Conservation (phyloP, 2,329 filamentous ascomycete genomes). For the Cladosporium sp. region DNA sequence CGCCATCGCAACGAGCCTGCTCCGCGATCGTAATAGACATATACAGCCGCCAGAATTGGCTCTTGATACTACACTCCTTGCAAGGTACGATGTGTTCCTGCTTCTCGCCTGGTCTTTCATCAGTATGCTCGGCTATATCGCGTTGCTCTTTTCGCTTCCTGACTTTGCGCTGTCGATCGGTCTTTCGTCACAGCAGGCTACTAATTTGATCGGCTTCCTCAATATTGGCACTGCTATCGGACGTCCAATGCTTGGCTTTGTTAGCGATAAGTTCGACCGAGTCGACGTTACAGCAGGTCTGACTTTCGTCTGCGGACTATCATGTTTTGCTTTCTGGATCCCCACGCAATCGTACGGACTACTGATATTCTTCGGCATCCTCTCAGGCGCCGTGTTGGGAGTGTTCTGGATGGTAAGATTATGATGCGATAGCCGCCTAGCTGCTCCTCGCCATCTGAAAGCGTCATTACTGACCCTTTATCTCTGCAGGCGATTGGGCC, state of each 20-base stretch:
- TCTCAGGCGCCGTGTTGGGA: conserved; percentile 43
- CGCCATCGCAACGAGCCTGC: conserved; percentile 26
- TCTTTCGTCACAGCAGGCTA: conserved; percentile 37
- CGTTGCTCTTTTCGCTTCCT: conserved; percentile 43
- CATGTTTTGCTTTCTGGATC: conserved; percentile 45
- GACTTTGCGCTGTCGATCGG: conserved; percentile 45
- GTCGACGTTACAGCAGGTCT: conserved; percentile 39
- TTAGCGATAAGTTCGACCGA: conserved; percentile 43
- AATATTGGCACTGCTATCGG: conserved; percentile 48
- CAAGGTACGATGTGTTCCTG: conserved; percentile 29
- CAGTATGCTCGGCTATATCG: conserved; percentile 47
- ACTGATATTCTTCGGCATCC: conserved; percentile 40
- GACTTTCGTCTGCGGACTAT: conserved; percentile 38
- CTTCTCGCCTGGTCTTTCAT: conserved; percentile 42
- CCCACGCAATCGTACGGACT: conserved; percentile 41
- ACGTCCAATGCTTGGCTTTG: conserved; percentile 42
- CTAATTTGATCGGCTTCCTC: conserved; percentile 39
- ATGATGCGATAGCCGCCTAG: no score
- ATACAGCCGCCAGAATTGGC: conserved; percentile 32
- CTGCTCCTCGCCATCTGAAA: no score
- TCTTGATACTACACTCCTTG: conserved; percentile 34
- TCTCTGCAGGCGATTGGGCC: conserved; percentile 35
- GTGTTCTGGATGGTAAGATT: conserved; percentile 47
- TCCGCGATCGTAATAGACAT: conserved; percentile 32
- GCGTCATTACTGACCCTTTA: no score